phyloP scores from a whole-genome alignment of 1,284 basidiomycete genomes.

The Gomphus bonarii region DNA sequence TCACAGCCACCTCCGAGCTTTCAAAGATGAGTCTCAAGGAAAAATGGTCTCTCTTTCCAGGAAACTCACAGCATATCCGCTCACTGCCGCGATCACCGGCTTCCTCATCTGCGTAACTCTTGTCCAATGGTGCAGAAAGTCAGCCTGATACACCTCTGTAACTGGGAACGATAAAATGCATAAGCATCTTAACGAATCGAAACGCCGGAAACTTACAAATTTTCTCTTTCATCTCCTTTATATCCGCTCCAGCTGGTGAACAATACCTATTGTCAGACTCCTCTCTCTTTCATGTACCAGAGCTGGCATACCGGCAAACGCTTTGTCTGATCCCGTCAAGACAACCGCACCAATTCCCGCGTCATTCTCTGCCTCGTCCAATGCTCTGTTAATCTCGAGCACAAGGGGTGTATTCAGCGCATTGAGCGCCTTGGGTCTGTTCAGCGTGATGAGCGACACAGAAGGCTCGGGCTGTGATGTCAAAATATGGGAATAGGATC shows the following conservation, averaged over 20 bases:
- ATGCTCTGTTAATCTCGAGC: slow-evolving; percentile 66
- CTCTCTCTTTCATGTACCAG: not conserved
- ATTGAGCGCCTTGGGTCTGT: slow-evolving; percentile 94
- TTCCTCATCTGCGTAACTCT: slow-evolving; percentile 71
- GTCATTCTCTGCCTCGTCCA: slow-evolving; percentile 66
- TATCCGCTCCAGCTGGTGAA: slow-evolving; percentile 70
- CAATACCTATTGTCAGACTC: not conserved
- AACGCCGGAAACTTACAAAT: slow-evolving; percentile 45
- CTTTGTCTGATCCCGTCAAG: slow-evolving; percentile 86
- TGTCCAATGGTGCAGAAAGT: slow-evolving; percentile 87
- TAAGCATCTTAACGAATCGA: not conserved
- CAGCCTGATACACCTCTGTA: slow-evolving; percentile 78
- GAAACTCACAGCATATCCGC: slow-evolving; percentile 79
- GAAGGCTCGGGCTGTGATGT: slow-evolving; percentile 63
- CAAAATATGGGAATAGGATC: slow-evolving; percentile 61
- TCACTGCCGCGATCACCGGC: slow-evolving; percentile 93
- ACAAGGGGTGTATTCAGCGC: slow-evolving; percentile 81
- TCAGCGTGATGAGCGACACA: slow-evolving; percentile 86
- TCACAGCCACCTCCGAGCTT: slow-evolving; percentile 96
- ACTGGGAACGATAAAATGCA: slow-evolving; percentile 32
- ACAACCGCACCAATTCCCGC: slow-evolving; percentile 76
- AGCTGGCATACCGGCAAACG: slow-evolving; percentile 70
- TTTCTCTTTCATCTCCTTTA: slow-evolving; percentile 92
- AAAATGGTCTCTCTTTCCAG: not conserved
- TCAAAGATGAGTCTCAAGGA: not conserved